These are phyloP conservation scores for Lactarius hengduanensis DNA, from an alignment of 768 basidiomycete genomes.

Conservation along the genomic window DNA sequence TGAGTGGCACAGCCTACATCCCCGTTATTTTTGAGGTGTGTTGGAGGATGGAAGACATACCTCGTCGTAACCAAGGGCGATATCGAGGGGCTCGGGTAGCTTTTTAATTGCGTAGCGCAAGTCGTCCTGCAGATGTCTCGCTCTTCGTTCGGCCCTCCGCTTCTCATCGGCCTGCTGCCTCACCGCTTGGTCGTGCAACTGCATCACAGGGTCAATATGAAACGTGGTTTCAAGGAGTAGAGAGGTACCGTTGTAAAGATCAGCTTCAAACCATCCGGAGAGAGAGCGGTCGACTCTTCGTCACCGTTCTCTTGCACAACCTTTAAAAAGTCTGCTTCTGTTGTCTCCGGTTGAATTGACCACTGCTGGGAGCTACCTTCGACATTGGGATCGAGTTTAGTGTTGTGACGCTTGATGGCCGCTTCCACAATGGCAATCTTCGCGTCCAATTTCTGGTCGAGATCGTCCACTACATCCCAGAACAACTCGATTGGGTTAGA, in stretches of 20 bases:
- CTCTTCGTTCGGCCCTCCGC: constrained; percentile 77
- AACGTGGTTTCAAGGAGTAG: background rate
- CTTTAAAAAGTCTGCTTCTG: constrained; percentile 59
- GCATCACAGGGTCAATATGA: constrained; percentile 13
- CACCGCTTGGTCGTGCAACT: constrained; percentile 72
- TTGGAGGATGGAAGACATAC: constrained; percentile 43
- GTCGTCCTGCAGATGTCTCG: constrained; percentile 90
- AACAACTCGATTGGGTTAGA: constrained; percentile 95
- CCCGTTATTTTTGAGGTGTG: constrained; percentile 18
- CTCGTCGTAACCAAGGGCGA: constrained; percentile 74
- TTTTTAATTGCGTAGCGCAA: constrained; percentile 94
- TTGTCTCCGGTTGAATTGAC: constrained; percentile 54
- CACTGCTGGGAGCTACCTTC: constrained; percentile 38
- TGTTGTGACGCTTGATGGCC: constrained; percentile 53
- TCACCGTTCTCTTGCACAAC: constrained; percentile 58
- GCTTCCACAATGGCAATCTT: constrained; percentile 70
- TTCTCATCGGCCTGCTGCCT: constrained; percentile 85
- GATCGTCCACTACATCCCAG: constrained; percentile 87
- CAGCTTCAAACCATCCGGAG: constrained; percentile 50
- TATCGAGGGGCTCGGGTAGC: constrained; percentile 75
- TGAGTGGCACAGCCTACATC: constrained; percentile 63
- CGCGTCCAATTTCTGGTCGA: constrained; percentile 82
- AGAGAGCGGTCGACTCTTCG: constrained; percentile 47
- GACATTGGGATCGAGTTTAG: constrained; percentile 33
- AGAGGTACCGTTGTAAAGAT: constrained; percentile 63